Conservation (phyloP, 306 rosid species). For the Potentilla sterilis region DNA sequence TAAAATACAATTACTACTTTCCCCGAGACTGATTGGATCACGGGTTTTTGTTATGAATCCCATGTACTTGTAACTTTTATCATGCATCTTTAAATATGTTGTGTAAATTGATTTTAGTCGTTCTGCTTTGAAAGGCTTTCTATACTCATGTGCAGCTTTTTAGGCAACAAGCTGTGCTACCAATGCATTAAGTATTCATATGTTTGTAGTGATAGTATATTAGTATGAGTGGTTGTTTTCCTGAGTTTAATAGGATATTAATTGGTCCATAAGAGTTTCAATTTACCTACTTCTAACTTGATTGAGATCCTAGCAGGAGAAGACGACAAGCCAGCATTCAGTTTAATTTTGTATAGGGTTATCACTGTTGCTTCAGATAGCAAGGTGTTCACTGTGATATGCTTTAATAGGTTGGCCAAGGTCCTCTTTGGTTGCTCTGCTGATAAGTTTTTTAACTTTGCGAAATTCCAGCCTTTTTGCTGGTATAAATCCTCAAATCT, state of each 20-base stretch:
- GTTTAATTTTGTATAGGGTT: constrained; percentile 18
- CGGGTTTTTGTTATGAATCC: background rate
- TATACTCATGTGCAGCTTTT: background rate
- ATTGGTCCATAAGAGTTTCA: background rate
- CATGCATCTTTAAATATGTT: background rate
- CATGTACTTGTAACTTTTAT: background rate
- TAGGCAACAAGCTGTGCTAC: background rate
- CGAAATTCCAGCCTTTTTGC: constrained; percentile 63
- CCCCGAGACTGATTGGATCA: background rate
- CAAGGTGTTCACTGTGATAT: background rate
- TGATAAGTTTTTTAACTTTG: constrained; percentile 65
- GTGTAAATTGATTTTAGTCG: background rate
- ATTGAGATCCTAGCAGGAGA: constrained; percentile 53
- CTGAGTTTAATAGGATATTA: background rate
- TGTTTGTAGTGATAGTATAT: background rate
- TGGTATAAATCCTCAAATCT: constrained; percentile 25
- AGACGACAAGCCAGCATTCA: constrained; percentile 37
- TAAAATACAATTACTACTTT: background rate
- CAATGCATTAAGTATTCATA: background rate
- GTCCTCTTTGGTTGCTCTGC: constrained; percentile 77
- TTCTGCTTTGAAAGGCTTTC: background rate
- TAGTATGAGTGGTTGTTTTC: background rate
- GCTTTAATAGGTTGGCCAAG: constrained; percentile 67
- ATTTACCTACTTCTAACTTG: constrained; percentile 24
- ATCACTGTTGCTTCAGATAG: background rate